Percentiles rank a stretch among this genome's conserved stretches.
Conservation (phyloP, 1,284 basidiomycete genomes). For the Clitocybe nebularis region DNA sequence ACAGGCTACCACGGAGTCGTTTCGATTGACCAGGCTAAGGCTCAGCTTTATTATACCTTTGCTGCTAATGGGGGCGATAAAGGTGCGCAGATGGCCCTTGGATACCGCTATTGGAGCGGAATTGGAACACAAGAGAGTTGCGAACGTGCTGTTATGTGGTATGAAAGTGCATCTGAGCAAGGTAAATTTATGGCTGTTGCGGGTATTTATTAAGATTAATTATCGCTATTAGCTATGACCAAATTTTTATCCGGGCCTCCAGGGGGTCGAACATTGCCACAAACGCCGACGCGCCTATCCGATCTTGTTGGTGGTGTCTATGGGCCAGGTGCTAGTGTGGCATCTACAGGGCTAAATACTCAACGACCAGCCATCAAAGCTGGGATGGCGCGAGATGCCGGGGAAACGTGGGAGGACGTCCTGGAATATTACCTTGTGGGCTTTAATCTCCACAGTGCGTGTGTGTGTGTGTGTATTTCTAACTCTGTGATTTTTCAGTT, state of each 20-base stretch:
- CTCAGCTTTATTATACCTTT: slow-evolving; percentile 91
- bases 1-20: slow-evolving; percentile 78
- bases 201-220: slow-evolving; percentile 3
- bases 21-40: slow-evolving; percentile 67
- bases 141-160: slow-evolving; percentile 78
- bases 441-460: slow-evolving; percentile 6
- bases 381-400: slow-evolving; percentile 73
- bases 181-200: slow-evolving; percentile 40
- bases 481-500: slow-evolving; percentile 48
- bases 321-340: slow-evolving; percentile 89
- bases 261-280: slow-evolving; percentile 84
- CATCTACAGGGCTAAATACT: slow-evolving; percentile 76
- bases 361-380: slow-evolving; percentile 79
- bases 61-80: slow-evolving; percentile 85
- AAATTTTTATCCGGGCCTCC: slow-evolving; percentile 89
- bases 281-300: slow-evolving; percentile 80
- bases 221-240: slow-evolving; percentile 43
- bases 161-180: slow-evolving; percentile 82
- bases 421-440: slow-evolving; percentile 85
- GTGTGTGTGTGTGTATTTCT: background rate
- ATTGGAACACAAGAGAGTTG: slow-evolving; percentile 90
- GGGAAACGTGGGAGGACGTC: slow-evolving; percentile 90
- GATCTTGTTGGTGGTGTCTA: slow-evolving; percentile 91
- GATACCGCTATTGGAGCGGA: slow-evolving; percentile 93
- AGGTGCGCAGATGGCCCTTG: slow-evolving; percentile 89